Percentiles rank a stretch among this genome's conserved stretches.
phyloP scores from a whole-genome alignment of 1,139 yeast genomes.

The Pichia sp. region DNA sequence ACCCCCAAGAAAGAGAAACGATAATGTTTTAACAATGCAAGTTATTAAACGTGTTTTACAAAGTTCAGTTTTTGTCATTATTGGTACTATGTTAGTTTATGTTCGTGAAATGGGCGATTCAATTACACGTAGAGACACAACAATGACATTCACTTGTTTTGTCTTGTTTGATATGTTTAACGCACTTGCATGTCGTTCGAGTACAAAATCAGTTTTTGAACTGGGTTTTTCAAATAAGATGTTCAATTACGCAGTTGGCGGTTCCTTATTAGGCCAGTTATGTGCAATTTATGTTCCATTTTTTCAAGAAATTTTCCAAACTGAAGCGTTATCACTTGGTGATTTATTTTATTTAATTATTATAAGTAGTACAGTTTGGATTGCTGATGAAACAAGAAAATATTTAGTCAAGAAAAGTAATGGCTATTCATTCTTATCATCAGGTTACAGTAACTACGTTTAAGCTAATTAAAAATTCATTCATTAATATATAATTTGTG shows the following conservation, averaged over 20 bases:
- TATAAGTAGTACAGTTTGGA: conserved; percentile 73
- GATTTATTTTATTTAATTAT: conserved; percentile 60
- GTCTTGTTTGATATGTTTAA: conserved; percentile 94
- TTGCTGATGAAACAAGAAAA: conserved; percentile 80
- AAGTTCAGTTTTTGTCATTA: conserved; percentile 63
- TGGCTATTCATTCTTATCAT: conserved; percentile 3
- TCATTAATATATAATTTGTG: neutral
- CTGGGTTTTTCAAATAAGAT: conserved; percentile 75
- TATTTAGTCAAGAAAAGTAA: conserved; percentile 26
- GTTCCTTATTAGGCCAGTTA: conserved; percentile 84
- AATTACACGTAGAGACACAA: conserved; percentile 88
- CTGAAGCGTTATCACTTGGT: conserved; percentile 70
- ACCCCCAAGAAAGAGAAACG: conserved; percentile 86
- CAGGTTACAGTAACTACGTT: conserved; percentile 27
- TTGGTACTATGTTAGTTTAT: conserved; percentile 83
- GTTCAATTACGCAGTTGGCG: conserved; percentile 91
- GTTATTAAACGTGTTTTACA: conserved; percentile 68
- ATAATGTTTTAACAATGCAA: conserved; percentile 64
- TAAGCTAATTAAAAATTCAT: conserved; percentile 7
- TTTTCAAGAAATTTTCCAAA: conserved; percentile 85
- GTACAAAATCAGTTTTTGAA: conserved; percentile 72
- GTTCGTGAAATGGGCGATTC: conserved; percentile 78
- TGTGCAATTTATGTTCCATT: conserved; percentile 91
- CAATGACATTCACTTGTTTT: conserved; percentile 98
- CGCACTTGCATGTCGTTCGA: conserved; percentile 87